phyloP scores from a whole-genome alignment of 1,139 yeast species.

The Diutina siamensis region DNA sequence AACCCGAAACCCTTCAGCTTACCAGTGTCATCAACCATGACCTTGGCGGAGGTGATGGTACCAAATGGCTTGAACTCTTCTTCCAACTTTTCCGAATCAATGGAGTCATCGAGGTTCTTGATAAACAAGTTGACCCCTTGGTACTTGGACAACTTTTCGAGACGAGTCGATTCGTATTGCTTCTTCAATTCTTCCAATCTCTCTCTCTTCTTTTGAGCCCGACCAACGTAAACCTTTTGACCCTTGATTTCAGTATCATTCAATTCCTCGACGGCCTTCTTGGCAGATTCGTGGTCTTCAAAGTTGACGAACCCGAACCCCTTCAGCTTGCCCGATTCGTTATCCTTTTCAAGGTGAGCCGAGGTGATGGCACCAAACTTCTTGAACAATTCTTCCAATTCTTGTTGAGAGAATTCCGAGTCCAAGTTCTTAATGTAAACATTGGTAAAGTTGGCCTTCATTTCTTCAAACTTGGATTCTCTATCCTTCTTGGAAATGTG shows the following conservation, averaged over 20 bases:
- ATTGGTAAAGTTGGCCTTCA: slow-evolving; percentile 90
- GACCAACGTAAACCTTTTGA: slow-evolving; percentile 86
- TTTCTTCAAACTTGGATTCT: slow-evolving; percentile 85
- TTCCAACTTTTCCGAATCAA: slow-evolving; percentile 83
- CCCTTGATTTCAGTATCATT: slow-evolving; percentile 81
- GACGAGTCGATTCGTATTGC: slow-evolving; percentile 87
- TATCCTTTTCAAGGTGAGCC: slow-evolving; percentile 69
- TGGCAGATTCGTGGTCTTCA: slow-evolving; percentile 80
- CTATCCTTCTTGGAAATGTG: slow-evolving; percentile 93
- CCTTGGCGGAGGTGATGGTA: slow-evolving; percentile 90
- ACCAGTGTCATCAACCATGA: slow-evolving; percentile 90
- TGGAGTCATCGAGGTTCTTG: slow-evolving; percentile 89
- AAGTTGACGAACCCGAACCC: slow-evolving; percentile 96
- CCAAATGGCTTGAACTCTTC: slow-evolving; percentile 94
- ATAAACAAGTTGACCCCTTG: slow-evolving; percentile 96
- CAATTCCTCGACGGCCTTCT: slow-evolving; percentile 83
- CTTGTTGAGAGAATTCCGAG: slow-evolving; percentile 58
- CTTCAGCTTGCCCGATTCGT: slow-evolving; percentile 71
- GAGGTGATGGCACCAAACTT: slow-evolving; percentile 79
- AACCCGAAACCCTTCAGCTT: slow-evolving; percentile 98
- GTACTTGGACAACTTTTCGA: slow-evolving; percentile 87
- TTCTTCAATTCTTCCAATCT: slow-evolving; percentile 93
- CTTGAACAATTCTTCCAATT: slow-evolving; percentile 62
- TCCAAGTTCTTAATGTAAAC: slow-evolving; percentile 88
- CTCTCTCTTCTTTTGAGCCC: slow-evolving; percentile 99